Percentiles rank a stretch among this genome's conserved stretches.
Conservation (phyloP, 2,329 filamentous ascomycete species). For the Aspergillus sp. region DNA sequence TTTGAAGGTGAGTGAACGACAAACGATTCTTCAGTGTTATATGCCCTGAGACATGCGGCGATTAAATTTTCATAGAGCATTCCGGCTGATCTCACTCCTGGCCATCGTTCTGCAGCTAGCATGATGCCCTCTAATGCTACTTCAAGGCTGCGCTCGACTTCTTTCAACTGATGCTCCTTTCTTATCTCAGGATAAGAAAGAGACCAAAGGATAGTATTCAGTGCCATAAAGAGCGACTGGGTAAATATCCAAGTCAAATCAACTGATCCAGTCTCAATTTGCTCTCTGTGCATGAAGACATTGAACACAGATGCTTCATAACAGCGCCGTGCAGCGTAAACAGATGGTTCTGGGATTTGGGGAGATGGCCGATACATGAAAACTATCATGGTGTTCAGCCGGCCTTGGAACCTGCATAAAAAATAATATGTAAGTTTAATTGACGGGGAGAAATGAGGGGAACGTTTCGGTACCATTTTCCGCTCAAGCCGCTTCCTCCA, state of each 20-base stretch:
- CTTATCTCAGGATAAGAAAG: conserved; percentile 85
- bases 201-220: conserved; percentile 90
- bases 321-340: conserved; percentile 75
- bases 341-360: conserved; percentile 81
- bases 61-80: conserved; percentile 86
- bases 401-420: conserved; percentile 55
- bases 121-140: conserved; percentile 76
- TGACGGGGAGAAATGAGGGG: background rate
- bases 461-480: conserved; percentile 65
- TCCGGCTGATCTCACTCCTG: conserved; percentile 79
- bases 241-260: conserved; percentile 95
- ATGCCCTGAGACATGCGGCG: conserved; percentile 82
- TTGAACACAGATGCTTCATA: conserved; percentile 81
- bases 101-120: conserved; percentile 84
- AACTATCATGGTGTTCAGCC: conserved; percentile 85
- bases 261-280: conserved; percentile 72
- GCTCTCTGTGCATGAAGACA: conserved; percentile 75
- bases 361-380: conserved; percentile 88
- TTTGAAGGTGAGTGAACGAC: conserved; percentile 50
- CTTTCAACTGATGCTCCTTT: conserved; percentile 66
- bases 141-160: conserved; percentile 73
- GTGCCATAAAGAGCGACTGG: conserved; percentile 81
- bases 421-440: background rate
- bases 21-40: conserved; percentile 62
- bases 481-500: conserved; percentile 69